Evolutionary conservation across 257 asterid species (phyloP).

Genomic region (Penstemon davidsonii): DNA sequence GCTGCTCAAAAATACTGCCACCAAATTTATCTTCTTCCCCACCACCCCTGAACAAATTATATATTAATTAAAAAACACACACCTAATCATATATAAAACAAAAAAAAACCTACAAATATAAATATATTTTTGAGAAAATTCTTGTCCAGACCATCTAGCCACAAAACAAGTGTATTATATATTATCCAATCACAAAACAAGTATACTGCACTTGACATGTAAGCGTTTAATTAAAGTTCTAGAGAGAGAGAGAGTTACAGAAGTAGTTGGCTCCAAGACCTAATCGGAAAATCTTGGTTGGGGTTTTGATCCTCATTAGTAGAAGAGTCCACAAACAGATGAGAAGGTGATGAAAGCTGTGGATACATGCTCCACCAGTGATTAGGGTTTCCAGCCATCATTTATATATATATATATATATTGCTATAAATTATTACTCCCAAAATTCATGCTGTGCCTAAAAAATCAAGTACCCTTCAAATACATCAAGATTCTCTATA

Average conservation of each 20-base stretch:
- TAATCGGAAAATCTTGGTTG: conserved; percentile 52
- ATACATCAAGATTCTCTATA: conserved; percentile 7
- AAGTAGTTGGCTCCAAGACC: conserved; percentile 75
- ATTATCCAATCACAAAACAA: background rate
- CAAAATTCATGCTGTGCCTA: background rate
- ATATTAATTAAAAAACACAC: background rate
- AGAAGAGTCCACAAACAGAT: conserved; percentile 33
- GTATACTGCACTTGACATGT: too few relatives aligned
- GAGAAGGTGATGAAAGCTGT: conserved; percentile 28
- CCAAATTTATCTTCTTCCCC: conserved; percentile 42
- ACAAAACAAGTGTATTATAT: too few relatives aligned
- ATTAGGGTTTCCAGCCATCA: conserved; percentile 98
- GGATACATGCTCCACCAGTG: conserved; percentile 82
- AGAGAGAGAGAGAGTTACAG: conserved; percentile 29
- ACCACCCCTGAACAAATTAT: conserved; percentile 45
- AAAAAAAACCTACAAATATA: background rate
- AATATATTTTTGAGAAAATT: too few relatives aligned
- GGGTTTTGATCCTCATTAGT: conserved; percentile 25
- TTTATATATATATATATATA: conserved; percentile 26
- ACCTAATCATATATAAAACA: background rate
- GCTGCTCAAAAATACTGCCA: conserved; percentile 40
- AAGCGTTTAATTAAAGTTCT: background rate
- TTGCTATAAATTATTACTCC: background rate
- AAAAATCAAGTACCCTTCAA: background rate
- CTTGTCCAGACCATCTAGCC: too few relatives aligned